Evolutionary conservation across 2,329 filamentous ascomycete genomes (phyloP).

Genomic region (Berkeleyomyces basicola): DNA sequence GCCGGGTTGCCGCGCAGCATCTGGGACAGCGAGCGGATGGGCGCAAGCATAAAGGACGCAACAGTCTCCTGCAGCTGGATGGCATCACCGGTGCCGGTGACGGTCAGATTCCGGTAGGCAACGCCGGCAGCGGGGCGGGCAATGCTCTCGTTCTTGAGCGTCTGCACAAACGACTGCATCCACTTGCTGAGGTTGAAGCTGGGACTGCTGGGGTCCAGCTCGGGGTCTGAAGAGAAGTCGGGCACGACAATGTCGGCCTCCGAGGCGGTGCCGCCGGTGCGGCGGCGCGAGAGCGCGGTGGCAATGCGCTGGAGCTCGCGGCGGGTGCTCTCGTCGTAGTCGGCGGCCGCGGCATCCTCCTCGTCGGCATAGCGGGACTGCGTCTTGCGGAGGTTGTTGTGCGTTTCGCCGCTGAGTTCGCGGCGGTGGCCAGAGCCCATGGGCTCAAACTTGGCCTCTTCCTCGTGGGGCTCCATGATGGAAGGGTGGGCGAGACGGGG

Average conservation of each 20-base stretch:
- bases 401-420: neutral
- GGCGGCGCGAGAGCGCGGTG: conserved; percentile 24
- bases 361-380: neutral
- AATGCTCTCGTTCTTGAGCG: conserved; percentile 38
- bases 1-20: conserved; percentile 20
- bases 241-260: conserved; percentile 9
- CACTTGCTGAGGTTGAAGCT: conserved; percentile 28
- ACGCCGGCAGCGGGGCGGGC: conserved; percentile 39
- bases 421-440: neutral
- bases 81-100: conserved; percentile 49
- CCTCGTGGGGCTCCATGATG: neutral
- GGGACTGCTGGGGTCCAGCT: conserved; percentile 23
- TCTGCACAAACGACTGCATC: conserved; percentile 24
- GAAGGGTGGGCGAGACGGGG: neutral
- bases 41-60: conserved; percentile 38
- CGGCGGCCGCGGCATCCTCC: conserved; percentile 5
- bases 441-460: conserved; percentile 2
- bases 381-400: neutral
- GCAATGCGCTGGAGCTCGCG: conserved; percentile 25
- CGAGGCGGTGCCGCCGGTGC: conserved; percentile 16
- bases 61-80: conserved; percentile 55
- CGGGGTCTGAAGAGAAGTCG: conserved; percentile 18
- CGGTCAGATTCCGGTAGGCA: conserved; percentile 46
- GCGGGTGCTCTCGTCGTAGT: conserved; percentile 19
- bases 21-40: conserved; percentile 28